Evolutionary conservation across 2,329 filamentous ascomycete genomes (phyloP).

Genomic region (Cercospora brassicicola): DNA sequence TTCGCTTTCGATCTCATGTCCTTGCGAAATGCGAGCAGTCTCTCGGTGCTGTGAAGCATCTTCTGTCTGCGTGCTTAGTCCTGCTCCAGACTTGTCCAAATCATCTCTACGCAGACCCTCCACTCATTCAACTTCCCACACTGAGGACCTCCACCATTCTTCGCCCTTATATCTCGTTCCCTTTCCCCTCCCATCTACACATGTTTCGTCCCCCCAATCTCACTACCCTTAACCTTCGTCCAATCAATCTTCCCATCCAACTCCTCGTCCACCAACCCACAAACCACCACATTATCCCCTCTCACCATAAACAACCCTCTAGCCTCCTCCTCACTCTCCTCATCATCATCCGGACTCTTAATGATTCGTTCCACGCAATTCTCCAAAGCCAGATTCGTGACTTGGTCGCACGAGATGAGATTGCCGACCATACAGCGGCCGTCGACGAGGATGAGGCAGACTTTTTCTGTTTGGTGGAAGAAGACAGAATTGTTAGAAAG

Average conservation of each 20-base stretch:
- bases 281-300: slow-evolving; percentile 89
- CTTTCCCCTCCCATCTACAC: slow-evolving; percentile 11
- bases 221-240: slow-evolving; percentile 80
- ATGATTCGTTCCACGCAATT: slow-evolving; percentile 88
- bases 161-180: background rate
- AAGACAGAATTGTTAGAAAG: background rate
- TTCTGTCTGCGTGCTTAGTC: background rate
- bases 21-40: background rate
- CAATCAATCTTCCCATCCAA: slow-evolving; percentile 90
- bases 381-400: slow-evolving; percentile 86
- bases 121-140: background rate
- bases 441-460: slow-evolving; percentile 87
- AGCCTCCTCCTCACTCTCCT: slow-evolving; percentile 75
- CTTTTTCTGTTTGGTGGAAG: slow-evolving; percentile 65
- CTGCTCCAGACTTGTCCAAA: background rate
- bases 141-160: background rate
- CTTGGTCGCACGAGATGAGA: slow-evolving; percentile 82
- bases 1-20: background rate
- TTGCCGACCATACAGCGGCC: slow-evolving; percentile 76
- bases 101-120: background rate
- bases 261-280: slow-evolving; percentile 85
- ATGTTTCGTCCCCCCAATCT: slow-evolving; percentile 76
- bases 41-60: background rate
- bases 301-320: slow-evolving; percentile 89
- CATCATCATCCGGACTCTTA: slow-evolving; percentile 76